Conservation (phyloP, 768 basidiomycete species). For the Suillus subluteus region DNA sequence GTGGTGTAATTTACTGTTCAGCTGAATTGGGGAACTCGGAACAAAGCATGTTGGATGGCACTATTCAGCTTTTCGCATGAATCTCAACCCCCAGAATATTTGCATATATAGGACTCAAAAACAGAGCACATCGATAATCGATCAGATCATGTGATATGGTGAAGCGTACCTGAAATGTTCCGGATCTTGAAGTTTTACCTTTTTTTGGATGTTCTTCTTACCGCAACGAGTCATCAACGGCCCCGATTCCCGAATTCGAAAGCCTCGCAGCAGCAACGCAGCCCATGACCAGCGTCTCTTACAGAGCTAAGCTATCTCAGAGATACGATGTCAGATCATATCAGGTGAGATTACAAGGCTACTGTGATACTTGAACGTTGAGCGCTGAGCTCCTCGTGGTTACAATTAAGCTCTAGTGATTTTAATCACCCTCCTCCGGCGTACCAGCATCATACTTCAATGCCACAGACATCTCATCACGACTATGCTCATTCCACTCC, state of each 20-base stretch:
- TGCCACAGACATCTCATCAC: background rate
- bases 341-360: constrained; percentile 1
- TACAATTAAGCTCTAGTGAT: background rate
- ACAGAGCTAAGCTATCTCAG: background rate
- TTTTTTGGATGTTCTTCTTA: background rate
- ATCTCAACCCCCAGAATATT: background rate
- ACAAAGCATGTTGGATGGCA: background rate
- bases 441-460: constrained; percentile 6
- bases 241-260: background rate
- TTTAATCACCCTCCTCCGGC: background rate
- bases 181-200: background rate
- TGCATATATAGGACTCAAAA: background rate
- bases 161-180: background rate
- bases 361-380: background rate
- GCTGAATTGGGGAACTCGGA: background rate
- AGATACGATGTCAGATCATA: background rate
- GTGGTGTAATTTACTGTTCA: background rate
- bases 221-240: background rate
- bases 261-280: background rate
- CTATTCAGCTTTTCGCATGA: background rate
- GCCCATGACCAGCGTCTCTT: background rate
- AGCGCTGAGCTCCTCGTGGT: background rate
- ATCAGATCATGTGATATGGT: background rate
- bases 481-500: background rate
- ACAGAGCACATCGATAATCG: background rate